These are phyloP conservation scores for Calonectria fujianensis DNA, from an alignment of 2,329 filamentous ascomycete species.

Conservation along the genomic window DNA sequence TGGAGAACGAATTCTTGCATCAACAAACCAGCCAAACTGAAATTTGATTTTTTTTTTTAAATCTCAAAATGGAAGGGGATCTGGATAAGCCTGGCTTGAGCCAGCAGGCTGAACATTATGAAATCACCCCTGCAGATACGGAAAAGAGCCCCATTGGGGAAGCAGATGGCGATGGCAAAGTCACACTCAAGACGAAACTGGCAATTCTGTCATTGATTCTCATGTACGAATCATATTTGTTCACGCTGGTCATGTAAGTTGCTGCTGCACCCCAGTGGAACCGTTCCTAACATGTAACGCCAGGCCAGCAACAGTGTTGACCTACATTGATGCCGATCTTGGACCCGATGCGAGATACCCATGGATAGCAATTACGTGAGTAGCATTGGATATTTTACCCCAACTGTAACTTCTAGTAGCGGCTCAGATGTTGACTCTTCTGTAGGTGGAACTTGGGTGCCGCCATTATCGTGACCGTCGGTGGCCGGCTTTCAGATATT, in stretches of 20 bases:
- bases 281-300: background rate
- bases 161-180: constrained; percentile 37
- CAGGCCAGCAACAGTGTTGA: constrained; percentile 56
- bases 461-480: constrained; percentile 57
- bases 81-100: constrained; percentile 28
- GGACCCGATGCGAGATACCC: constrained; percentile 58
- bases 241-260: constrained; percentile 48
- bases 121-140: constrained; percentile 23
- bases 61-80: constrained; percentile 19
- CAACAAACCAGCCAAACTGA: background rate
- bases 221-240: constrained; percentile 49
- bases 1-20: background rate
- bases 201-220: constrained; percentile 47
- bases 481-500: constrained; percentile 62
- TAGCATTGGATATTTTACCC: background rate
- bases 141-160: constrained; percentile 22
- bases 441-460: constrained; percentile 53
- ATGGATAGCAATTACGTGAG: constrained; percentile 58
- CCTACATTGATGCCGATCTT: constrained; percentile 59
- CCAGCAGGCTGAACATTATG: constrained; percentile 32
- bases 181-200: constrained; percentile 48
- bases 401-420: background rate
- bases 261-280: background rate
- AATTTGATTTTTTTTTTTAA: no score
- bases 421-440: background rate